A percentile compares a stretch with the other conserved stretches of the same genome.
Conservation (phyloP, 176 grass and related monocot species). For the Sorghum bicolor region Sorghum_bicolor_NCBIv3 NC_012879.2:53841501-53842000, state of each 20-base stretch:
- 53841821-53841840: not conserved
- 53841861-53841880: not conserved
- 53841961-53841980: not conserved
- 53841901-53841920: not conserved
- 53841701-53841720: slow-evolving; percentile 14
- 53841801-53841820: not conserved
- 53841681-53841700: slow-evolving; percentile 26
- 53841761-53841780: not conserved
- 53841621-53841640: not conserved
- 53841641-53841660: slow-evolving; percentile 34
- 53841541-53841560: not conserved
- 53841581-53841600: slow-evolving; percentile 2
- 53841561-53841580: not conserved
- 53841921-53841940: not conserved
- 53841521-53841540: not conserved
- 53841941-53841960: not conserved
- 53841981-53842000: not conserved
- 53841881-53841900: not conserved
- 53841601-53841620: not conserved
- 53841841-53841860: not conserved
- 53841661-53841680: slow-evolving; percentile 17
- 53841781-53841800: not conserved
- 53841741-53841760: slow-evolving; percentile 20
- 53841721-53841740: slow-evolving; percentile 11
- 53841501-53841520: not conserved